Percentiles rank a stretch among this genome's conserved stretches.
Conservation (phyloP, 176 grass and related monocot genomes). For the Pontederia paniculata region DNA sequence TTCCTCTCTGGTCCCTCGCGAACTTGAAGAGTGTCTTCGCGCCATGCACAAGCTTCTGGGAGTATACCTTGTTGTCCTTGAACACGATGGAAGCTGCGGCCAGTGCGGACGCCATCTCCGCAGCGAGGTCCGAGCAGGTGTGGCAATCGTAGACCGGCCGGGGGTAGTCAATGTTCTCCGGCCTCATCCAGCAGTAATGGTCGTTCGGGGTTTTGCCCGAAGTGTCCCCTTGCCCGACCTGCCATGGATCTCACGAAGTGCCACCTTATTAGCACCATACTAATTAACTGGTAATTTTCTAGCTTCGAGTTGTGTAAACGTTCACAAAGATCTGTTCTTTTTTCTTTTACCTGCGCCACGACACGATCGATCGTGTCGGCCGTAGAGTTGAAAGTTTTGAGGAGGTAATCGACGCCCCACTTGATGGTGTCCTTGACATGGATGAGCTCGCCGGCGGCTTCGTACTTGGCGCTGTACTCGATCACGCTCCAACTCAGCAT, state of each 20-base stretch:
- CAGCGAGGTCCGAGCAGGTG: conserved; percentile 5
- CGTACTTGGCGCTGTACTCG: conserved; percentile 16
- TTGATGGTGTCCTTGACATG: conserved; percentile 15
- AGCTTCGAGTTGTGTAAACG: not conserved
- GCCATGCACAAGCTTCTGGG: conserved; percentile 7
- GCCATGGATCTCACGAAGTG: not conserved
- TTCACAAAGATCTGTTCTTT: not conserved
- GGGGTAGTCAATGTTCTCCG: conserved; percentile 11
- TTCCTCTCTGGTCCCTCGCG: not conserved
- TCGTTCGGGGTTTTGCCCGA: conserved; percentile 1
- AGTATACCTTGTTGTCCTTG: conserved; percentile 9
- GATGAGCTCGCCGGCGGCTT: conserved; percentile 9
- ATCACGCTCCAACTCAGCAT: conserved; percentile 17
- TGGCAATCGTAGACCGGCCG: conserved; percentile 1
- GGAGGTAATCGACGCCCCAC: conserved; percentile 12
- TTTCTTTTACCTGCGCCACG: not conserved
- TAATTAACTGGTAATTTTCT: not conserved
- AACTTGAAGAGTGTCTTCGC: conserved; percentile 1
- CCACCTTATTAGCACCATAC: not conserved
- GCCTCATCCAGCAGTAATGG: conserved; percentile 14
- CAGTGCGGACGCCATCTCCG: conserved; percentile 3
- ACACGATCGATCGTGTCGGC: conserved; percentile 7
- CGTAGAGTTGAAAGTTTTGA: conserved; percentile 13
- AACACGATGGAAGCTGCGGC: conserved; percentile 13
- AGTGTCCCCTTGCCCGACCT: conserved; percentile 10